Conservation (phyloP, 2,329 filamentous ascomycete genomes). For the Aspergillus sp. region DNA sequence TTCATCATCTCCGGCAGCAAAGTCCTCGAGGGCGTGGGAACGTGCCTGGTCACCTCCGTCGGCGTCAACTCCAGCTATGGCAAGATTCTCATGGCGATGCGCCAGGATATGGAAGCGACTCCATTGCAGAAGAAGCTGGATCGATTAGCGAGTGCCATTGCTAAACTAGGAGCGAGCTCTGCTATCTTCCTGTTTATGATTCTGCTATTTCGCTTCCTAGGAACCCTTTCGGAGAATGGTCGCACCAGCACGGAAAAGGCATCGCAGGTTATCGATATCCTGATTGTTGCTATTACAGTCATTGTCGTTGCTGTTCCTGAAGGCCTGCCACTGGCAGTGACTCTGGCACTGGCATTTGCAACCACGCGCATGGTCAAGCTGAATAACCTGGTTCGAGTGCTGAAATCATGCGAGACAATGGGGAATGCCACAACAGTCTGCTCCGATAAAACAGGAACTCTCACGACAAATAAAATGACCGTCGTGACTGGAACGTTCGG, state of each 20-base stretch:
- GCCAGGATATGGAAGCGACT: constrained; percentile 70
- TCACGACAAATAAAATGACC: constrained; percentile 72
- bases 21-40: constrained; percentile 72
- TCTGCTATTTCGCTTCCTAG: constrained; percentile 79
- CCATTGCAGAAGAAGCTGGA: constrained; percentile 74
- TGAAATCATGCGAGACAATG: constrained; percentile 77
- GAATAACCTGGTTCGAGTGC: constrained; percentile 70
- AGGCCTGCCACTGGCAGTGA: constrained; percentile 71
- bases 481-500: constrained; percentile 71
- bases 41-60: constrained; percentile 73
- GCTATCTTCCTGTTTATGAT: constrained; percentile 80
- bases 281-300: constrained; percentile 73
- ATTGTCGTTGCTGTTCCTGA: constrained; percentile 67
- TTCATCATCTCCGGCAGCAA: constrained; percentile 81
- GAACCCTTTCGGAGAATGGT: constrained; percentile 56
- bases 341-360: constrained; percentile 70
- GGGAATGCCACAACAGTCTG: constrained; percentile 75
- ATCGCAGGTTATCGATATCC: constrained; percentile 69
- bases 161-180: constrained; percentile 60
- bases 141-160: constrained; percentile 71
- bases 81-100: constrained; percentile 72
- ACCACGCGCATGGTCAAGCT: constrained; percentile 73
- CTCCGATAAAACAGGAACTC: constrained; percentile 73
- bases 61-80: constrained; percentile 72
- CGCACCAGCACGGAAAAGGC: constrained; percentile 63